Evolutionary conservation across 2,329 filamentous ascomycete species (phyloP).

Genomic region (Camillea tinctor): DNA sequence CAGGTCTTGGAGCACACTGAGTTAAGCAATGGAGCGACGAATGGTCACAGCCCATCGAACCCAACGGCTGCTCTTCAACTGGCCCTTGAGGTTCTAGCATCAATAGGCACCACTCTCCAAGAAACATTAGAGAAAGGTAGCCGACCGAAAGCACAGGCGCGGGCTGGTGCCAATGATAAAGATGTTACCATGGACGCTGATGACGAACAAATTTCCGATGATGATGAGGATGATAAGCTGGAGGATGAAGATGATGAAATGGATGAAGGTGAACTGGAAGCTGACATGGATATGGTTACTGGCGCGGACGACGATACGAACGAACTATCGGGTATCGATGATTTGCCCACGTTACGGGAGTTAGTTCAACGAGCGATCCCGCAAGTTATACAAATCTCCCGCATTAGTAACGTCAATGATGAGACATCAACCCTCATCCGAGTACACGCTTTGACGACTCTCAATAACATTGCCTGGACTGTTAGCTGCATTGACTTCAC

Average conservation of each 20-base stretch:
- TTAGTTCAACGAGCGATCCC: conserved; percentile 47
- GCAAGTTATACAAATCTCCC: conserved; percentile 44
- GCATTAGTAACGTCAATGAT: conserved; percentile 42
- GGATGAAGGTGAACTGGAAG: conserved; percentile 56
- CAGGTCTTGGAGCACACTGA: conserved; percentile 37
- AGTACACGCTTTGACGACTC: conserved; percentile 54
- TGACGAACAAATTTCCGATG: conserved; percentile 38
- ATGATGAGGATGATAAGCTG: conserved; percentile 43
- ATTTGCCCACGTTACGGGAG: conserved; percentile 53
- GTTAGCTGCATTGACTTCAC: conserved; percentile 60
- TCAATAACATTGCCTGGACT: conserved; percentile 69
- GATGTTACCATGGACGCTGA: conserved; percentile 38
- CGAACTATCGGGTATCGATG: conserved; percentile 44
- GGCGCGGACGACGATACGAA: conserved; percentile 45
- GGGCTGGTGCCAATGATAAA: conserved; percentile 38
- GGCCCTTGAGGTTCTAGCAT: conserved; percentile 61
- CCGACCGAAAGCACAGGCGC: conserved; percentile 35
- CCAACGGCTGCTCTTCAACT: conserved; percentile 49
- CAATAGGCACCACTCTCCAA: conserved; percentile 61
- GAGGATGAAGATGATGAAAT: conserved; percentile 50
- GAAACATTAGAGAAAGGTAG: conserved; percentile 47
- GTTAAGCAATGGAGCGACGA: conserved; percentile 25
- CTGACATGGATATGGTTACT: conserved; percentile 65
- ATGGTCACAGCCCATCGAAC: conserved; percentile 39
- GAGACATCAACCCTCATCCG: conserved; percentile 45